phyloP scores from a whole-genome alignment of 2,329 filamentous ascomycete species.

The Coniosporium tulheliwenetii region DNA sequence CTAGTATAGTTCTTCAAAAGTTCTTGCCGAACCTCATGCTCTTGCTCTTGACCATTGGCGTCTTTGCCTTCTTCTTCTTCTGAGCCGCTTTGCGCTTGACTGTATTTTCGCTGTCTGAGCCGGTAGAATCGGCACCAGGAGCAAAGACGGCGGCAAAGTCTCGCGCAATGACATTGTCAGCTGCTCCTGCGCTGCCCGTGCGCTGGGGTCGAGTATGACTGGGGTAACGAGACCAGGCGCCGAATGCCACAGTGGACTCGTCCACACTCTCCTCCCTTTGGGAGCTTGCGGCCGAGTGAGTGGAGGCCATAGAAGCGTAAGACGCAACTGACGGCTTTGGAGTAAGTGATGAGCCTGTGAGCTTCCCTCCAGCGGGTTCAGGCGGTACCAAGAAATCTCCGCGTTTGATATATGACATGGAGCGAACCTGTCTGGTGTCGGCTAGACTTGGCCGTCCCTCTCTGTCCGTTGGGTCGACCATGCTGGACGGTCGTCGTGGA shows the following conservation, averaged over 20 bases:
- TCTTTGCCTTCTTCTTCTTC: conserved; percentile 4
- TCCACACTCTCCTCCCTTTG: too few species aligned
- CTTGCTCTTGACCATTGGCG: conserved; percentile 13
- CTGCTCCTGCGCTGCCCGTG: conserved; percentile 19
- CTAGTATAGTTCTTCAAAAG: conserved; percentile 28
- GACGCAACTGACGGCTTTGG: too few species aligned
- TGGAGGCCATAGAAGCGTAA: too few species aligned
- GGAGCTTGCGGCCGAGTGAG: too few species aligned
- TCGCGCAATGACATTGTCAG: conserved; percentile 22
- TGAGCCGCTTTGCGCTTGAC: not conserved
- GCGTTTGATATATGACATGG: too few species aligned
- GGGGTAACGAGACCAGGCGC: conserved; percentile 30
- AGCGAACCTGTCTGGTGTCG: too few species aligned
- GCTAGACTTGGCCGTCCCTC: too few species aligned
- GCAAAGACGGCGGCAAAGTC: conserved; percentile 22
- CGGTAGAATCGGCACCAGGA: conserved; percentile 7
- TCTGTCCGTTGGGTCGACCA: too few species aligned
- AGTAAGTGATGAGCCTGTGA: too few species aligned
- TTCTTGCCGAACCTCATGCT: conserved; percentile 24
- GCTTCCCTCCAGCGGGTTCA: too few species aligned
- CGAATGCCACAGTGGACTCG: conserved; percentile 2
- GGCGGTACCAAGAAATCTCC: too few species aligned
- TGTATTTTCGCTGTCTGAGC: conserved; percentile 1
- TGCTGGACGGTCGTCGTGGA: too few species aligned
- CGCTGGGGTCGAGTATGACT: conserved; percentile 28